Evolutionary conservation across 805 yeast genomes (phyloP), one percentile per base, ranked within the genome.

Genomic region (Kuraishia cidri): DNA sequence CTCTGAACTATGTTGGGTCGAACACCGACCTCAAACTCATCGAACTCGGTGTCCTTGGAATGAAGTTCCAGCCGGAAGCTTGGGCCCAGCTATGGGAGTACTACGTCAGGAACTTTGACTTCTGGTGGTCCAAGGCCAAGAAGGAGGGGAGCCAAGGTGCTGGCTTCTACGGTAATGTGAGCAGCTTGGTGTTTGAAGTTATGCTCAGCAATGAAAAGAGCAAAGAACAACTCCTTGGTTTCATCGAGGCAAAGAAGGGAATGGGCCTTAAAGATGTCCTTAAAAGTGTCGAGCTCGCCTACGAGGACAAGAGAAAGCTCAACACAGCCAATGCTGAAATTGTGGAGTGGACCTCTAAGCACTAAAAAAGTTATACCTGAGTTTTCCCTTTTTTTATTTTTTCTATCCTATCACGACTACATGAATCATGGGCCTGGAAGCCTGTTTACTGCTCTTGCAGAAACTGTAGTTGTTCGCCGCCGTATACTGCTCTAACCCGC

Each of bases 21-120:
- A 79, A 77, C 46, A 66, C 75, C 33, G 80, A 74, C 41, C 58
- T 69, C 6, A 62, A 59, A 19, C 48, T 70, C 44, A 65, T 77
- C 27, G 86, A 77, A 42, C 44, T 70, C 32, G 75, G 72, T 0
- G 51, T 79, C n/a, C 46, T 75, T 24, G 86, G 86, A 33, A 53
- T 66, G 41, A 62, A 55, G 46, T 61, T 56, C 48, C 64, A 52
- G 31, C 48, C 44, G 34, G 50, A 40, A 32, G 38, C 42, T 30
- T 50, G 31, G 39, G 45, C 56, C 6, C 41, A 49, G 27, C 41
- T 75, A 7, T 76, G 77, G 73, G 53, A 62, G 4, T 79, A 86
- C 85, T 77, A 66, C 50, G 54, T 43, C 27, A 46, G 65, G 33
- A 62, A 76, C 43, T 75, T 64, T 45, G 69, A 68, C 30, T 52